Evolutionary conservation across 305 asterid genomes (phyloP), one percentile per base, ranked within the genome.

Genomic region (Fraxinus floribunda): DNA sequence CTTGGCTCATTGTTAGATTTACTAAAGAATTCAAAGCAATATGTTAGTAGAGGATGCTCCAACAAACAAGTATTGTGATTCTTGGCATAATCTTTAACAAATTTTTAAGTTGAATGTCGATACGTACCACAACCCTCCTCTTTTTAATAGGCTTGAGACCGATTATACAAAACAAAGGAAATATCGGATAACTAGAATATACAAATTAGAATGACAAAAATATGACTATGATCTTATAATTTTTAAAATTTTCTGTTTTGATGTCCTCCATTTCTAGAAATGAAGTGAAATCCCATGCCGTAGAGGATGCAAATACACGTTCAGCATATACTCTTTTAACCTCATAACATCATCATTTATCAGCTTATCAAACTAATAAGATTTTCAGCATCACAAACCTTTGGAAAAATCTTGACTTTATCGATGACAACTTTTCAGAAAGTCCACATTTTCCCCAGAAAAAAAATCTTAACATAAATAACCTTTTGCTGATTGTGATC

Each of bases 341-440:
- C 44, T 82, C 76, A 36, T n/a, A 55, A 72, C 29, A 57, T 41
- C 20, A 22, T 71, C 74, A 73, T 52, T 24, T 3, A 82, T 77
- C 39, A 80, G 84, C 77, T 26, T 79, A 75, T n/a, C 39, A 72
- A 82, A 52, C 64, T 38, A 24, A 38, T 60, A 6, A 29, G 68
- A 78, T 24, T 34, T 76, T 52, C 66, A 24, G 77, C 32, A 9
- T 41, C 71, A 18, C 64, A 55, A 35, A 30, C 4, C 20, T 68
- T 24, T 3, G 20, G 68, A 6, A 5, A 32, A 29, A 35, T 29
- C 75, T 57, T 55, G 5, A 49, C 13, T 46, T 13, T 34, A 11
- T 34, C 11, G 22, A 44, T 71, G 68, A 44, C 55, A 80, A 26
- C 55, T 34, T 41, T 16, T 39, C 32, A 52, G 78, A 34, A 39